Evolutionary conservation across 2,329 filamentous ascomycete species (phyloP), one percentile per base, ranked within the genome.

Genomic region (Hymenoscyphus fraxineus): DNA sequence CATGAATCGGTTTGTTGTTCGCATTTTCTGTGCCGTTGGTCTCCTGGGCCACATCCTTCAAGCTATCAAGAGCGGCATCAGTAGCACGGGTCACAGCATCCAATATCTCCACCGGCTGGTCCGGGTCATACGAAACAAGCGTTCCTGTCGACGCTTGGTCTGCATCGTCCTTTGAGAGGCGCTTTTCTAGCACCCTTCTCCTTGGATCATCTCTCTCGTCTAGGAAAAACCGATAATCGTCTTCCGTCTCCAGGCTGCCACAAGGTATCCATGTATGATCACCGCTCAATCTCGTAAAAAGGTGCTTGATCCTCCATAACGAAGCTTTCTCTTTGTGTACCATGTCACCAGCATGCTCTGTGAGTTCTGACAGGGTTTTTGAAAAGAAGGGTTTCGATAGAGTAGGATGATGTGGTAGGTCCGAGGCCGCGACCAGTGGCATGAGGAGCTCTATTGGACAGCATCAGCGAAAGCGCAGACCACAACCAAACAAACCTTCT

Each of bases 341-440:
- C 70, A 91, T 88, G 64, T 85, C 82, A 68, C 86, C 84, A 62
- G 87, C 88, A 76, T 93, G 88, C 56, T 82, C 81, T 19, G 88
- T 85, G 63, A 96, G 83, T 68, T 91, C 85, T 59, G 85, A 88
- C 19, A 95, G 82, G 12, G 89, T 90, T 69, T 85, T 88, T 59
- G 89, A 91, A 15, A 83, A 88, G 74, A 92, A 95, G 0, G 91
- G 87, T 69, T 87, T 82, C 66, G 89, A 91, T 51, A 93, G 80
- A 31, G 89, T 89, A 60, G 90, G 88, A 74, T 95, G 91, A 63
- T 83, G 83, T 15, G 90, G 84, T 16, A 96, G 81, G 65, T 93
- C 90, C 75, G 89, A 89, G 59, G 90, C 86, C 40, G 89, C 82
- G 19, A 89, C 92, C 62, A 95, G 80, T 13, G 92, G 92, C 22